phyloP scores from a whole-genome alignment of 2,329 filamentous ascomycete genomes.

The Xylariales sp. region DNA sequence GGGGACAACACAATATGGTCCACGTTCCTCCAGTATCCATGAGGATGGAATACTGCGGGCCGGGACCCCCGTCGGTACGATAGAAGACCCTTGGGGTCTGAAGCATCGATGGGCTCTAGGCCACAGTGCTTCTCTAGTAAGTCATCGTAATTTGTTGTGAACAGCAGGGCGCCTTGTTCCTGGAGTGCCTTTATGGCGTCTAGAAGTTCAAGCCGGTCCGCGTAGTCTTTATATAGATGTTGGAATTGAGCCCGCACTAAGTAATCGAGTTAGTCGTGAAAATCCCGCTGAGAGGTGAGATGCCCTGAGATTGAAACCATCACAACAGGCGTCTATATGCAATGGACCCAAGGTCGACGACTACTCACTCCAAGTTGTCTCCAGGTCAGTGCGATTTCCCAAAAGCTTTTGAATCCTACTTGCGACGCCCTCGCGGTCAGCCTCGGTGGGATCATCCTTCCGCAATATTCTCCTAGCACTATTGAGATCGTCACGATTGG shows the following conservation, averaged over 20 bases:
- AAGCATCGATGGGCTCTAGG: constrained; percentile 28
- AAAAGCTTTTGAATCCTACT: constrained; percentile 26
- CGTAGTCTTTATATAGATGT: constrained; percentile 26
- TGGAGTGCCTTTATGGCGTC: constrained; percentile 36
- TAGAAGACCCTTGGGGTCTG: constrained; percentile 21
- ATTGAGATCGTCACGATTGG: constrained; percentile 5
- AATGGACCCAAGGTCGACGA: neutral
- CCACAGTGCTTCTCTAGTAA: constrained; percentile 36
- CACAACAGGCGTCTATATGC: neutral
- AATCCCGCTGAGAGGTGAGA: neutral
- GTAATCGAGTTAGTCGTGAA: neutral
- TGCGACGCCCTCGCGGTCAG: constrained; percentile 26
- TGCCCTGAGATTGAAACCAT: neutral
- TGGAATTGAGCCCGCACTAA: constrained; percentile 37
- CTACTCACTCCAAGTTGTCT: constrained; percentile 21
- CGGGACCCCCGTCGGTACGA: constrained; percentile 32
- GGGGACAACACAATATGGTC: constrained; percentile 34
- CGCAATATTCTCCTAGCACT: constrained; percentile 12
- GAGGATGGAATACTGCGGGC: constrained; percentile 36
- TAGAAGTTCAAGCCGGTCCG: constrained; percentile 24
- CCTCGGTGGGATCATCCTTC: constrained; percentile 18
- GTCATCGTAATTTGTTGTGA: constrained; percentile 39
- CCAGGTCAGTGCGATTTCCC: constrained; percentile 9
- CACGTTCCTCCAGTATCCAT: constrained; percentile 36
- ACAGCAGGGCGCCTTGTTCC: constrained; percentile 29